Evolutionary conservation across 2,329 filamentous ascomycete species (phyloP), one percentile per base, ranked within the genome.

Genomic region (Gremmenia infestans): DNA sequence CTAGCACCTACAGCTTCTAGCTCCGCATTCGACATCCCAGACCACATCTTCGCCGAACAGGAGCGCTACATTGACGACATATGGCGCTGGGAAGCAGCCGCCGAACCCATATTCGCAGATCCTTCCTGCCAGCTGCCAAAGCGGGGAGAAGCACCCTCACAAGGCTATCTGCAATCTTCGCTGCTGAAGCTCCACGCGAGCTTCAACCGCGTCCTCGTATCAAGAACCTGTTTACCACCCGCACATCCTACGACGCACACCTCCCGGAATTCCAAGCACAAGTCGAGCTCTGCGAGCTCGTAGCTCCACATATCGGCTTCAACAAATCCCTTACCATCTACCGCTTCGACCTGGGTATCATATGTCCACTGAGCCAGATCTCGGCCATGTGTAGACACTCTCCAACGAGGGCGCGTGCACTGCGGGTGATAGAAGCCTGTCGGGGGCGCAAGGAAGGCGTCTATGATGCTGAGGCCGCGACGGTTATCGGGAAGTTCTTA

Each of bases 231-330:
- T n/a, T 52, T 36, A 32, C 42, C 17, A 1, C 39, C 50, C 7
- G 59, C 46, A 53, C 40, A 25, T 25, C 42, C n/a, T 59, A 60
- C 45, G 58, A 60, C 48, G 39, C 25, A 7, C 53, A 50, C 15
- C n/a, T 55, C 5, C 23, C 28, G 3, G 47, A 59, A 32, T 62
- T 60, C 35, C 28, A 36, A 14, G 48, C 25, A 1, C 52, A 55
- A 23, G 48, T 57, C 17, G 37, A 54, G n/a, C 48, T 55, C 14
- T 53, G 39, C 2, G 14, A 48, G n/a, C 17, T 42, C 1, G 42
- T 60, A 7, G 51, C 42, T 12, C 57, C 53, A 2, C 46, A 37
- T 25, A 50, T 59, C 3, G 8, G 28, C 28, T 11, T 32, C 28
- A 32, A 11, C 28, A 32, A 12, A 12, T 32, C 28, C 11, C 28